A percentile compares a stretch with the other conserved stretches of the same genome.
phyloP scores from a whole-genome alignment of 352 stramenopile genomes.

The Phytophthora nicotianae region DNA sequence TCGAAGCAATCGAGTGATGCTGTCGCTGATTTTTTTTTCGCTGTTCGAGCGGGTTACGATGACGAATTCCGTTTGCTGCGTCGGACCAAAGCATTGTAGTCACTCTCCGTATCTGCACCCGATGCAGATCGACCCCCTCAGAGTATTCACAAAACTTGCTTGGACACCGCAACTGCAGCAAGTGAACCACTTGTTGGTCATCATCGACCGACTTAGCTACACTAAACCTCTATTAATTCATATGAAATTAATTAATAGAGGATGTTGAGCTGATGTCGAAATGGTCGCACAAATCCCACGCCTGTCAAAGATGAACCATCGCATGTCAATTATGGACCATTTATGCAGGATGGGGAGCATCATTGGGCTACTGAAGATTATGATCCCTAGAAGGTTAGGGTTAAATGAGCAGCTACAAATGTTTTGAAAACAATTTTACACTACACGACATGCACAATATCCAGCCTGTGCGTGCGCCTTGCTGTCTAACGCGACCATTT shows the following conservation, averaged over 20 bases:
- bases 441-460: background rate
- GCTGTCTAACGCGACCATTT: conserved; percentile 26
- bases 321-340: background rate
- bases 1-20: conserved; percentile 20
- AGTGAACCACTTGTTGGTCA: conserved; percentile 4
- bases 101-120: conserved; percentile 9
- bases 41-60: conserved; percentile 13
- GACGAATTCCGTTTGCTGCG: background rate
- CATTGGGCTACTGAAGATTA: background rate
- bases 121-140: conserved; percentile 4
- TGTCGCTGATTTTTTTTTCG: conserved; percentile 14
- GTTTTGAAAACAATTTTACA: background rate
- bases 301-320: conserved; percentile 7
- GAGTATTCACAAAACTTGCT: background rate
- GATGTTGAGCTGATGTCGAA: conserved; percentile 26
- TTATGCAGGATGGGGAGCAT: background rate
- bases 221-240: conserved; percentile 3
- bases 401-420: background rate
- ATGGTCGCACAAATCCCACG: conserved; percentile 14
- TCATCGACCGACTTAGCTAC: background rate
- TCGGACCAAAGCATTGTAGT: conserved; percentile 13
- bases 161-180: background rate
- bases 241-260: conserved; percentile 1
- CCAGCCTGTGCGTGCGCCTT: background rate
- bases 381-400: background rate